A percentile compares a stretch with the other conserved stretches of the same genome.
Evolutionary conservation across 169 alveolate species (phyloP).

Genomic region (Eimeria tenella): DNA sequence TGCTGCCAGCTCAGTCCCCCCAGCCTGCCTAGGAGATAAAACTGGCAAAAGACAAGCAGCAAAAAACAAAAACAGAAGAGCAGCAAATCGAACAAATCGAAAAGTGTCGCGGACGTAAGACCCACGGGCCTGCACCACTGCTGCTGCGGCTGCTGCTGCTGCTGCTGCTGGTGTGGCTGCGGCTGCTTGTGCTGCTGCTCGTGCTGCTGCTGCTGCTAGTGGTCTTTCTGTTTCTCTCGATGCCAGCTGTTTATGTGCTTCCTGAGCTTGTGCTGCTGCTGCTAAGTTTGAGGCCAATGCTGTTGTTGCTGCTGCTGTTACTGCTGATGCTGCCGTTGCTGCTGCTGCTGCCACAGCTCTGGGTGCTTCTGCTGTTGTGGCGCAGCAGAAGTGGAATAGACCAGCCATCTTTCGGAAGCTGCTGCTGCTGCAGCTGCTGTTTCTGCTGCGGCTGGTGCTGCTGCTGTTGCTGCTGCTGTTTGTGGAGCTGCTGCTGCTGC

Average conservation of each 20-base stretch:
- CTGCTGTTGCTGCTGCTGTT: neutral
- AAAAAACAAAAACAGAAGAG: neutral
- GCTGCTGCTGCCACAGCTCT: neutral
- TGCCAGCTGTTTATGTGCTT: neutral
- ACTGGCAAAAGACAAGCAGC: no score
- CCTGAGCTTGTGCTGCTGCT: neutral
- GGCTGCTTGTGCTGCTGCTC: neutral
- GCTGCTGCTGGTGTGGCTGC: conserved; percentile 29
- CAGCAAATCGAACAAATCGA: no score
- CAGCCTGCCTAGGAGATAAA: no score
- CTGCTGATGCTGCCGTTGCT: conserved; percentile 21
- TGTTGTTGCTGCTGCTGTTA: conserved; percentile 11
- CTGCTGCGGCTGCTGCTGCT: conserved; percentile 9
- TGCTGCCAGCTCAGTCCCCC: no score
- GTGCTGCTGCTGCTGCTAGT: neutral
- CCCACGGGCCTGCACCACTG: neutral
- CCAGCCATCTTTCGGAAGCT: no score
- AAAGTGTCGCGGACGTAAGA: no score
- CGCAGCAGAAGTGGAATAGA: no score
- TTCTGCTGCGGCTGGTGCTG: no score
- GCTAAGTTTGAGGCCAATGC: neutral
- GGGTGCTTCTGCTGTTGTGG: no score
- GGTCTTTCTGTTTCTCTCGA: neutral
- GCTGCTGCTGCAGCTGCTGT: no score
- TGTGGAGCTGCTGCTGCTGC: neutral